phyloP scores from a whole-genome alignment of 2,329 filamentous ascomycete species.

The Monilinia polystroma region DNA sequence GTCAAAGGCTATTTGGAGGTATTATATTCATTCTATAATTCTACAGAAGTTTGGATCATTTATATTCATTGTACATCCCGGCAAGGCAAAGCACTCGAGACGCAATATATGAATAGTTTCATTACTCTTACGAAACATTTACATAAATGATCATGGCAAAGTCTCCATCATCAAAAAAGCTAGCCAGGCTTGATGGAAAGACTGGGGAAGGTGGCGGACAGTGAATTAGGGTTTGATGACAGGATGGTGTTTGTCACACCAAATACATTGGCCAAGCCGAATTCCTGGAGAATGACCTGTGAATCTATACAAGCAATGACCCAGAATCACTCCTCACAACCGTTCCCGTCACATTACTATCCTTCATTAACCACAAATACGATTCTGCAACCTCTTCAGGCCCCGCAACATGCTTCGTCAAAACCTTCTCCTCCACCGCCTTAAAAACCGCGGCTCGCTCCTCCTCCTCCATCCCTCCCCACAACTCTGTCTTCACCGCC shows the following conservation, averaged over 20 bases:
- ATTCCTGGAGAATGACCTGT: not conserved
- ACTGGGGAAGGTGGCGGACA: constrained; percentile 64
- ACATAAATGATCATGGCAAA: not conserved
- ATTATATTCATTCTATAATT: not conserved
- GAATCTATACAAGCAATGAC: not conserved
- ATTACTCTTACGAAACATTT: not conserved
- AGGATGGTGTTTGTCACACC: not conserved
- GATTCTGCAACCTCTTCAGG: constrained; percentile 47
- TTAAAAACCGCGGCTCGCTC: constrained; percentile 41
- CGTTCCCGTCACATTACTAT: constrained; percentile 43
- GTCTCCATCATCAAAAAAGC: constrained; percentile 29
- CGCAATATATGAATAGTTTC: not conserved
- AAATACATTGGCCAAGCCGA: not conserved
- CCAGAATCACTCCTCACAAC: constrained; percentile 32
- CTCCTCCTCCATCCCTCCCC: constrained; percentile 38
- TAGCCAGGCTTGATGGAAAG: constrained; percentile 54
- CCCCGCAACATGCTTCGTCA: constrained; percentile 29
- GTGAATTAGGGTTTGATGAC: not conserved
- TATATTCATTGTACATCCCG: not conserved
- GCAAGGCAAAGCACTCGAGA: constrained; percentile 1
- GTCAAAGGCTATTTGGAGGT: too few relatives aligned
- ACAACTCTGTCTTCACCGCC: constrained; percentile 50
- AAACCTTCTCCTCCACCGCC: constrained; percentile 20
- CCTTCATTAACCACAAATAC: constrained; percentile 48
- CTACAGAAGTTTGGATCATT: not conserved